Conservation (phyloP, 73 alveolate species). For the Tetrahymena borealis region DNA sequence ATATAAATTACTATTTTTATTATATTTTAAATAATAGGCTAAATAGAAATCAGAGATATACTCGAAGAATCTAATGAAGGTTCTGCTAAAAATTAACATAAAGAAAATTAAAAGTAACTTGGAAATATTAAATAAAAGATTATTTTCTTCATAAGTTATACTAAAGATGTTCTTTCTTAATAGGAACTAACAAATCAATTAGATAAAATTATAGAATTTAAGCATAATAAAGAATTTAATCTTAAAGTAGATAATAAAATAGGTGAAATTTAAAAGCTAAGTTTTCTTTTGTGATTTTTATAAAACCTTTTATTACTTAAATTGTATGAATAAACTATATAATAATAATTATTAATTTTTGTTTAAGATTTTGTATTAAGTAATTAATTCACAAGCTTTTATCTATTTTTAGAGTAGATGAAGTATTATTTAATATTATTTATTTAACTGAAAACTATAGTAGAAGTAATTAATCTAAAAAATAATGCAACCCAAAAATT, state of each 20-base stretch:
- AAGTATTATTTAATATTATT: background rate
- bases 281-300: background rate
- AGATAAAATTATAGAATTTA: background rate
- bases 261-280: background rate
- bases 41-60: background rate
- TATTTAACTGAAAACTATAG: background rate
- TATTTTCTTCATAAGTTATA: background rate
- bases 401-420: background rate
- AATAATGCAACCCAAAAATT: background rate
- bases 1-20: background rate
- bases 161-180: background rate
- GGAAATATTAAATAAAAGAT: background rate
- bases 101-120: background rate
- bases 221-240: background rate
- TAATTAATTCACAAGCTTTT: background rate
- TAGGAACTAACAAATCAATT: background rate
- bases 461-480: background rate
- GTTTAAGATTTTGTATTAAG: background rate
- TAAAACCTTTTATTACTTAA: no score
- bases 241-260: background rate
- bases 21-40: background rate
- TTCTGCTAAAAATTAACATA: background rate
- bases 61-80: background rate
- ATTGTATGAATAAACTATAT: no score
- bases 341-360: no score